Percentiles rank a stretch among this genome's conserved stretches.
These are phyloP conservation scores for Trichosporon coremiiforme DNA, from an alignment of 1,284 basidiomycete genomes.

Conservation along the genomic window DNA sequence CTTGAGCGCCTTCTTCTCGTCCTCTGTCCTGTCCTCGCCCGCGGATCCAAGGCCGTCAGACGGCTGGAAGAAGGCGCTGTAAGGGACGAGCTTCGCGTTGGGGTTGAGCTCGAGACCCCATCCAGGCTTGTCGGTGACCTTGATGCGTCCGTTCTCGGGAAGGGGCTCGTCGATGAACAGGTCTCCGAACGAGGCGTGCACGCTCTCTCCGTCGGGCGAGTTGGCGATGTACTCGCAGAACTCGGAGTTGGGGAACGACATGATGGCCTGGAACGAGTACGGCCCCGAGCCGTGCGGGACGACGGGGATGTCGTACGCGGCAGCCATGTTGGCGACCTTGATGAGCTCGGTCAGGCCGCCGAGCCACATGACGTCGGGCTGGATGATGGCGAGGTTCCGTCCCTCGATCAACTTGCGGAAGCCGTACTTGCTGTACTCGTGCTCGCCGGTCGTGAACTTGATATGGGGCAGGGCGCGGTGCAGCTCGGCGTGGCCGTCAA, in stretches of 20 bases:
- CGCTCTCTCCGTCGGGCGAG: conserved; percentile 60
- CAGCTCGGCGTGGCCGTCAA: conserved; percentile 59
- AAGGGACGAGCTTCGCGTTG: conserved; percentile 54
- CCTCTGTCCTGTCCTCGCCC: conserved; percentile 33
- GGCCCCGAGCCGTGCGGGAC: conserved; percentile 61
- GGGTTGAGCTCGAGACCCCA: conserved; percentile 61
- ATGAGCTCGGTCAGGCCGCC: conserved; percentile 62
- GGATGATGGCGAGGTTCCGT: conserved; percentile 60
- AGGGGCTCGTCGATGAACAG: conserved; percentile 62
- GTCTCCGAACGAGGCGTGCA: conserved; percentile 61
- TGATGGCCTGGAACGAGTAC: conserved; percentile 56
- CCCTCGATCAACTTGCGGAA: conserved; percentile 62
- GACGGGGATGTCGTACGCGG: conserved; percentile 60
- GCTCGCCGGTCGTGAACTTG: conserved; percentile 63
- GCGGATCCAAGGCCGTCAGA: conserved; percentile 43
- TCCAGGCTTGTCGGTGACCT: conserved; percentile 58
- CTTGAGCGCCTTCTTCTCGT: conserved; percentile 26
- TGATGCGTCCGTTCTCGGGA: conserved; percentile 59
- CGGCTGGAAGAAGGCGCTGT: conserved; percentile 48
- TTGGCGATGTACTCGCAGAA: conserved; percentile 61
- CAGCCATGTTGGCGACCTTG: conserved; percentile 57
- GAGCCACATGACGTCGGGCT: conserved; percentile 61
- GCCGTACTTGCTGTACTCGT: conserved; percentile 62
- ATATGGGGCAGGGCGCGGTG: conserved; percentile 59
- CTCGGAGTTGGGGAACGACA: conserved; percentile 50